phyloP scores from a whole-genome alignment of 495 filamentous ascomycete species.

The Xylaria cubensis region DNA sequence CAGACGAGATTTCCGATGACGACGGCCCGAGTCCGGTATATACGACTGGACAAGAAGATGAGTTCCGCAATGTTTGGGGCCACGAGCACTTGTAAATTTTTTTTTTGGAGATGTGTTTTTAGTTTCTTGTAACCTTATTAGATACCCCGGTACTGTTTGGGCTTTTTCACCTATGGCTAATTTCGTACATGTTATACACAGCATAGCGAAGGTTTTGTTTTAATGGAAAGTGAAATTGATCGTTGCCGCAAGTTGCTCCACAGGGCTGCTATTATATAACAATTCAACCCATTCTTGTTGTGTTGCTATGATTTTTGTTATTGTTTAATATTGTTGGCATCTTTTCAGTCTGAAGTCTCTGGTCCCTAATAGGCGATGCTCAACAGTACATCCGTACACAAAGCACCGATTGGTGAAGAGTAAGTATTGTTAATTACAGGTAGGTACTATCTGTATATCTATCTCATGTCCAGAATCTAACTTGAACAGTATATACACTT shows the following conservation, averaged over 20 bases:
- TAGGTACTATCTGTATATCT: not conserved
- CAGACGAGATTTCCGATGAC: slow-evolving; percentile 27
- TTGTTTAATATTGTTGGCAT: not conserved
- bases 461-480: not conserved
- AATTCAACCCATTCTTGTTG: not conserved
- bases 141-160: slow-evolving; percentile 39
- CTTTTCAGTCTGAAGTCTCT: too few relatives aligned
- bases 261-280: too few relatives aligned
- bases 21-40: slow-evolving; percentile 33
- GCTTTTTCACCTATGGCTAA: slow-evolving; percentile 30
- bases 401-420: not conserved
- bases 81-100: slow-evolving; percentile 37
- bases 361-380: not conserved
- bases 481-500: not conserved
- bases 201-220: slow-evolving; percentile 21
- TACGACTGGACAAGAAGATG: slow-evolving; percentile 40
- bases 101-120: slow-evolving; percentile 17
- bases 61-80: slow-evolving; percentile 48
- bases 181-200: slow-evolving; percentile 9
- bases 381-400: not conserved
- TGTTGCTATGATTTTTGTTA: not conserved
- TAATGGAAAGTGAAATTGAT: slow-evolving; percentile 20
- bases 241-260: not conserved
- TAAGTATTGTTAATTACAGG: not conserved
- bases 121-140: slow-evolving; percentile 32